Percentiles rank a stretch among this genome's conserved stretches.
These are phyloP conservation scores for Hawksworthiomyces lignivorus DNA, from an alignment of 2,329 filamentous ascomycete species.

Conservation along the genomic window DNA sequence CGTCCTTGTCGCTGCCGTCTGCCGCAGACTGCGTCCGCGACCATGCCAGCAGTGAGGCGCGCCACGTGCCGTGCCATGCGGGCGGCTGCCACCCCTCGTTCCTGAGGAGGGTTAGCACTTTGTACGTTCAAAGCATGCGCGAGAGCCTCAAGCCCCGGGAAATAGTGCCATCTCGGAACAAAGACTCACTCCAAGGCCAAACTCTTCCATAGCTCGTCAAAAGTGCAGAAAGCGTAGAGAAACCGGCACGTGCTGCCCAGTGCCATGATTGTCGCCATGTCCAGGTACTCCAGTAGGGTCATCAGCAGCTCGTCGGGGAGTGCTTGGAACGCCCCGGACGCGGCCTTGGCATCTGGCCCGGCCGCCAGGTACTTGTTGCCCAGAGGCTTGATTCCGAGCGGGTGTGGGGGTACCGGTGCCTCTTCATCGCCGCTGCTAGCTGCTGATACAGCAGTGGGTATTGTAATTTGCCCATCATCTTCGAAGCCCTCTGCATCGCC, in stretches of 20 bases:
- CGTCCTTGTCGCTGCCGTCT: not conserved
- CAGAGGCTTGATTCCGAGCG: constrained; percentile 74
- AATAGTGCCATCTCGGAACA: too few relatives aligned
- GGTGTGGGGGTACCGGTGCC: constrained; percentile 64
- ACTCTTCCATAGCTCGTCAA: constrained; percentile 83
- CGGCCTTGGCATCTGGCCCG: constrained; percentile 56
- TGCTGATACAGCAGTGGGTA: too few relatives aligned
- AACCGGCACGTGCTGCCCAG: constrained; percentile 77
- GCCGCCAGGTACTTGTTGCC: constrained; percentile 72
- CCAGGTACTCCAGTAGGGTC: constrained; percentile 67
- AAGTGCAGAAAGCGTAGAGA: constrained; percentile 74
- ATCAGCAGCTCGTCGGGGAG: constrained; percentile 78
- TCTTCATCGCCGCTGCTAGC: constrained; percentile 6
- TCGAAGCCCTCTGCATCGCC: too few relatives aligned
- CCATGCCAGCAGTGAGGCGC: constrained; percentile 60
- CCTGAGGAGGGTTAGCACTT: constrained; percentile 6
- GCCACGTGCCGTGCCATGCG: constrained; percentile 77
- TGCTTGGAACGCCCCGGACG: constrained; percentile 55
- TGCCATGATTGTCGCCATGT: constrained; percentile 50
- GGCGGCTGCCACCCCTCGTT: constrained; percentile 31
- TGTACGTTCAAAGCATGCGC: too few relatives aligned
- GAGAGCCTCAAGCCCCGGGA: too few relatives aligned
- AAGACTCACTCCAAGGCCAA: constrained; percentile 73
- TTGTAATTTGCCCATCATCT: too few relatives aligned
- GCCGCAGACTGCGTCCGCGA: too few relatives aligned